These are phyloP conservation scores for Areca catechu DNA, from an alignment of 176 grass and related monocot genomes.

Conservation along the genomic window DNA sequence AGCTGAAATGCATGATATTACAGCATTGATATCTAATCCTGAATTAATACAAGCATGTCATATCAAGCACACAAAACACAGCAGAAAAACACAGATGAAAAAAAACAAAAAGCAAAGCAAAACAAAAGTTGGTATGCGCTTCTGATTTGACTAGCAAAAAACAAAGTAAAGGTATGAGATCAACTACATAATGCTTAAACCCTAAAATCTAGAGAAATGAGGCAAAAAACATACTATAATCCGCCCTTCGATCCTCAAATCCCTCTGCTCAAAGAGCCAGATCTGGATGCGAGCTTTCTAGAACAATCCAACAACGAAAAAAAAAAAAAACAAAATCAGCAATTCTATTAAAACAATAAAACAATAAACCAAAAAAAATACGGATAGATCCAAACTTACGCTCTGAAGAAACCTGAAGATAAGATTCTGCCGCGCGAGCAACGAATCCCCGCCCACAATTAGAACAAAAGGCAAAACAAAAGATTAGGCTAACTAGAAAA, in stretches of 20 bases:
- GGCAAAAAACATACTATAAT: conserved; percentile 57
- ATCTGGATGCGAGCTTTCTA: conserved; percentile 97
- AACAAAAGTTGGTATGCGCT: too few species aligned
- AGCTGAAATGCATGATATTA: too few species aligned
- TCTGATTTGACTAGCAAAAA: too few species aligned
- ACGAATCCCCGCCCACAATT: conserved; percentile 1
- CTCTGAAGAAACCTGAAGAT: conserved; percentile 96
- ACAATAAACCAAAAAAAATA: background rate
- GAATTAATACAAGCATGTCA: too few species aligned
- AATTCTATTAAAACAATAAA: background rate
- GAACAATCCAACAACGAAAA: conserved; percentile 4
- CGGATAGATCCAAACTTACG: conserved; percentile 45
- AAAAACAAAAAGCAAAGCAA: too few species aligned
- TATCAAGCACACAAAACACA: too few species aligned
- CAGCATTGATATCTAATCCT: too few species aligned
- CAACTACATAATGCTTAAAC: too few species aligned
- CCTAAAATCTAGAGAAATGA: background rate
- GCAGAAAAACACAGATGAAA: too few species aligned
- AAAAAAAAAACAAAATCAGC: conserved; percentile 2
- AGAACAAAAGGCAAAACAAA: background rate
- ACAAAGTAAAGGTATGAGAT: too few species aligned
- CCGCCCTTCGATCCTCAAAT: conserved; percentile 82
- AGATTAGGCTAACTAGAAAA: background rate
- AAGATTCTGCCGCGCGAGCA: conserved; percentile 53
- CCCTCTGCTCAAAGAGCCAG: conserved; percentile 96